Evolutionary conservation across 1,284 basidiomycete genomes (phyloP).

Genomic region (Coriolopsis trogii): DNA sequence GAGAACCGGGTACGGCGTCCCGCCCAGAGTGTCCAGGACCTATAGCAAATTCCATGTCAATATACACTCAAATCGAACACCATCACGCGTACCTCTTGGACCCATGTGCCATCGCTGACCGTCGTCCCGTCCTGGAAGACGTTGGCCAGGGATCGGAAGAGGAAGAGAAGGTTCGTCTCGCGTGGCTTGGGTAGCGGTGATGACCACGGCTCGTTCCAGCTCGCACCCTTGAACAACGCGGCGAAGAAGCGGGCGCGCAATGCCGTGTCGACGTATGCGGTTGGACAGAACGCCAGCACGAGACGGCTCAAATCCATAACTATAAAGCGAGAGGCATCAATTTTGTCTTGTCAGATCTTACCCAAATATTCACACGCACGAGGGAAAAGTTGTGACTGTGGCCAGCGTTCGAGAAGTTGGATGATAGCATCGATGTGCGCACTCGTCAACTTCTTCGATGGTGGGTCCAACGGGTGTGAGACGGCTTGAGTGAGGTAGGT

Average conservation of each 20-base stretch:
- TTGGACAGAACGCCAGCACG: slow-evolving; percentile 68
- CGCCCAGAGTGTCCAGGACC: slow-evolving; percentile 57
- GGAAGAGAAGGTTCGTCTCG: slow-evolving; percentile 88
- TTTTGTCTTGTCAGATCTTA: neutral
- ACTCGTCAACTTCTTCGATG: slow-evolving; percentile 36
- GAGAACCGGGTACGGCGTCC: slow-evolving; percentile 55
- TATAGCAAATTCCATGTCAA: slow-evolving; percentile 34
- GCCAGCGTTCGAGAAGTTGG: slow-evolving; percentile 80
- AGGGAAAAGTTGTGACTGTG: slow-evolving; percentile 80
- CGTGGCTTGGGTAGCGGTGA: slow-evolving; percentile 64
- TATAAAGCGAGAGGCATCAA: slow-evolving; percentile 35
- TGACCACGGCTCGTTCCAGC: slow-evolving; percentile 63
- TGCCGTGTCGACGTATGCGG: slow-evolving; percentile 48
- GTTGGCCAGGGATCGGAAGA: slow-evolving; percentile 84
- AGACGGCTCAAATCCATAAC: slow-evolving; percentile 89
- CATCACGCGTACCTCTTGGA: slow-evolving; percentile 47
- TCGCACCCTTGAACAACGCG: slow-evolving; percentile 68
- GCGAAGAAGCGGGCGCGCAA: slow-evolving; percentile 59
- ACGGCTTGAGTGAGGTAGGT: slow-evolving; percentile 60
- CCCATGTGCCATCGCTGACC: slow-evolving; percentile 51
- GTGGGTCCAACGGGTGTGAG: slow-evolving; percentile 36
- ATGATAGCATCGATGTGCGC: slow-evolving; percentile 67
- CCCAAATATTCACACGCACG: slow-evolving; percentile 47
- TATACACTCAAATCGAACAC: neutral
- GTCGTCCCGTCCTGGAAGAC: slow-evolving; percentile 61